phyloP scores from a whole-genome alignment of 208 protist species.

The Novymonas esmeraldas region DNA sequence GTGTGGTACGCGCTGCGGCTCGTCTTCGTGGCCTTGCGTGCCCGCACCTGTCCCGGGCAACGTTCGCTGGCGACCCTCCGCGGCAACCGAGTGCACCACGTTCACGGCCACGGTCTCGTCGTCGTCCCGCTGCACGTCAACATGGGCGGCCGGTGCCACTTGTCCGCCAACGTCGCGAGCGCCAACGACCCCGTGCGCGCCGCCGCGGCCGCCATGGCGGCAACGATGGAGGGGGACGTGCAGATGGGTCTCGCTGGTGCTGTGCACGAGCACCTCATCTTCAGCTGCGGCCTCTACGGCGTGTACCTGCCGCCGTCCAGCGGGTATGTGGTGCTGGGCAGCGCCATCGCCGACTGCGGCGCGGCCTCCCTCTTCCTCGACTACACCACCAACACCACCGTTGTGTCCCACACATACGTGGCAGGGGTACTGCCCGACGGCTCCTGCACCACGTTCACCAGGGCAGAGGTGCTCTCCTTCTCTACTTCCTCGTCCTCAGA shows the following conservation, averaged over 20 bases:
- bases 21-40: constrained; percentile 19
- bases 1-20: constrained; percentile 47
- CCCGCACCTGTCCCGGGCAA: constrained; percentile 31
- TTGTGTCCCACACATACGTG: constrained; percentile 1
- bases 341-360: constrained; percentile 31
- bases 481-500: too few species aligned
- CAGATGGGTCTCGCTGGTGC: constrained; percentile 11
- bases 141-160: constrained; percentile 12
- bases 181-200: constrained; percentile 8
- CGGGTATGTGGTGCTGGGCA: constrained; percentile 26
- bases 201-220: constrained; percentile 4
- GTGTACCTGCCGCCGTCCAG: constrained; percentile 42
- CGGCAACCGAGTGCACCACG: constrained; percentile 34
- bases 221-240: not conserved
- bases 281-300: constrained; percentile 34
- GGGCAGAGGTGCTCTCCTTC: not conserved
- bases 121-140: constrained; percentile 44
- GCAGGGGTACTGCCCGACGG: constrained; percentile 6
- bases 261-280: constrained; percentile 27
- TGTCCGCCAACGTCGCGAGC: constrained; percentile 4
- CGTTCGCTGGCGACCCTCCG: constrained; percentile 13
- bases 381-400: constrained; percentile 32
- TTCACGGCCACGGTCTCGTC: constrained; percentile 31
- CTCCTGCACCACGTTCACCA: not conserved
- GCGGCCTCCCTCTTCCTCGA: constrained; percentile 22